Evolutionary conservation across 1,284 basidiomycete species (phyloP).

Genomic region (Leccinum huronense): DNA sequence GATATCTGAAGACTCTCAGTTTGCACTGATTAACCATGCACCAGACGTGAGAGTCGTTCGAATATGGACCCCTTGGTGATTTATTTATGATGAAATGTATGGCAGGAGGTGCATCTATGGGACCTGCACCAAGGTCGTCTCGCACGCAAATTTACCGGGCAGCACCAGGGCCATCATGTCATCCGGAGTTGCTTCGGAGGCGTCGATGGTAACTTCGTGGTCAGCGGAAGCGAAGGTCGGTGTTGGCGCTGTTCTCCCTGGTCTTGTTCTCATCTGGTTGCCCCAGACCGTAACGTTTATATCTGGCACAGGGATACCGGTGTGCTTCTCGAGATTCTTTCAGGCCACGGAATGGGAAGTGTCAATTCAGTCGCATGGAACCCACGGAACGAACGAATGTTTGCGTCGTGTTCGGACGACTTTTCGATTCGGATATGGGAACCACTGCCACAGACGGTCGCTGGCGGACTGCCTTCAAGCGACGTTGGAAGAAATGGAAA

Average conservation of each 20-base stretch:
- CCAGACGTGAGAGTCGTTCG: conserved; percentile 65
- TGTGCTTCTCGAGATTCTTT: conserved; percentile 75
- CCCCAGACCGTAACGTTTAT: conserved; percentile 83
- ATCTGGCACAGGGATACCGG: conserved; percentile 93
- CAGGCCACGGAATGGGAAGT: conserved; percentile 82
- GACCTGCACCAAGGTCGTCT: conserved; percentile 70
- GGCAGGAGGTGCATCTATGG: conserved; percentile 86
- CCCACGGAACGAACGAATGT: conserved; percentile 81
- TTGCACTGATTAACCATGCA: conserved; percentile 83
- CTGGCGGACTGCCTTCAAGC: conserved; percentile 15
- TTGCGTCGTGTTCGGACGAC: conserved; percentile 93
- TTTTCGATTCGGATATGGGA: conserved; percentile 83
- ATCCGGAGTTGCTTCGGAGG: conserved; percentile 95
- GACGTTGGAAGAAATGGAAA: conserved; percentile 41
- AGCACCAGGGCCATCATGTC: conserved; percentile 78
- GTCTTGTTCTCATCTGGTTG: conserved; percentile 11
- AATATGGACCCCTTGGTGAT: conserved; percentile 6
- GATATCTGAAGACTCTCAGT: conserved; percentile 84
- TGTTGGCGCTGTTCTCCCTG: conserved; percentile 13
- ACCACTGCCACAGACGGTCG: conserved; percentile 42
- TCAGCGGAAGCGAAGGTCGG: conserved; percentile 93
- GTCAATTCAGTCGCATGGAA: conserved; percentile 99
- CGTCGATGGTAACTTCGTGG: conserved; percentile 83
- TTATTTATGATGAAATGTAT: conserved; percentile 16
- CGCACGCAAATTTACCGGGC: conserved; percentile 78